A percentile compares a stretch with the other conserved stretches of the same genome.
phyloP scores from a whole-genome alignment of 2,329 filamentous ascomycete species.

The Thermothelomyces thermophilus region DNA sequence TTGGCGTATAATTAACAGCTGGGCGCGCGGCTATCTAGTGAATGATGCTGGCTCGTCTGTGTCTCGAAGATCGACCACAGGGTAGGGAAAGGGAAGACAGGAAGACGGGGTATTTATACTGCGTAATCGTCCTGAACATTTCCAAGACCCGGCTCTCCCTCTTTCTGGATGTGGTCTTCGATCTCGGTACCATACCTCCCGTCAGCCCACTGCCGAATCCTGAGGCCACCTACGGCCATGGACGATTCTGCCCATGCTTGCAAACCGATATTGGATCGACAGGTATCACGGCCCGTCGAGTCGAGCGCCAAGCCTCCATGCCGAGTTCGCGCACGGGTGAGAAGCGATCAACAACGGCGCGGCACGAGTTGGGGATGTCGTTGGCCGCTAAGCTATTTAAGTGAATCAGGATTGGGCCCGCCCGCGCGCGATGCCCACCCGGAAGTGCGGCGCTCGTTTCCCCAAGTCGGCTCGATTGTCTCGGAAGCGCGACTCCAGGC shows the following conservation, averaged over 20 bases:
- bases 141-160: too few relatives aligned
- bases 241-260: neutral
- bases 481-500: slow-evolving; percentile 1
- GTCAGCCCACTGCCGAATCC: neutral
- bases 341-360: slow-evolving; percentile 4
- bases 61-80: neutral
- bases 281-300: slow-evolving; percentile 10
- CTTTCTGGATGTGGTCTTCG: neutral
- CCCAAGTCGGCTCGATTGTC: slow-evolving; percentile 4
- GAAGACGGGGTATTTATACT: neutral
- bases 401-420: slow-evolving; percentile 11
- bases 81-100: too few relatives aligned
- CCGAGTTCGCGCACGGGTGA: neutral
- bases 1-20: too few relatives aligned
- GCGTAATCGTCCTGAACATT: neutral
- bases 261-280: slow-evolving; percentile 12
- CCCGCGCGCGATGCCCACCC: slow-evolving; percentile 5
- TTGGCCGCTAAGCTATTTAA: slow-evolving; percentile 4
- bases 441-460: slow-evolving; percentile 1
- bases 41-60: neutral
- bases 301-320: neutral
- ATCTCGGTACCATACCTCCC: neutral
- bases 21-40: neutral
- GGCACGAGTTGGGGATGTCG: slow-evolving; percentile 1
- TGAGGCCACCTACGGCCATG: neutral